These are phyloP conservation scores for Aureobasidium sp. DNA, from an alignment of 2,329 filamentous ascomycete species.

Conservation along the genomic window DNA sequence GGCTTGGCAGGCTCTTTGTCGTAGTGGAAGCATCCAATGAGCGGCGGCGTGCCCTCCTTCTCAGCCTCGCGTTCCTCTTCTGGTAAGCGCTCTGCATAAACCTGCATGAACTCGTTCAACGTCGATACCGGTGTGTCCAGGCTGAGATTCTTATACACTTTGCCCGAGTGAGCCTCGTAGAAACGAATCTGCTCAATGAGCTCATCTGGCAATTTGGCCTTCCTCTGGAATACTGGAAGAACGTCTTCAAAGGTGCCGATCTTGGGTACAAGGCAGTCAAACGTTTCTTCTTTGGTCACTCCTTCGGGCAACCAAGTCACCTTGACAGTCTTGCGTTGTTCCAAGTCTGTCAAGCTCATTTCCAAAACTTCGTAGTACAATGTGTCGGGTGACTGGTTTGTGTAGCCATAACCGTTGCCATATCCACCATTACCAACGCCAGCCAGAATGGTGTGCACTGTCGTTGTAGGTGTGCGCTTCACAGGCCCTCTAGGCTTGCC, in stretches of 20 bases:
- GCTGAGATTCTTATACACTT: conserved; percentile 70
- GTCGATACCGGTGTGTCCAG: conserved; percentile 65
- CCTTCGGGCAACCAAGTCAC: conserved; percentile 82
- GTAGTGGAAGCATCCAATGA: conserved; percentile 82
- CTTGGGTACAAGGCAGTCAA: conserved; percentile 81
- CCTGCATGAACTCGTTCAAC: conserved; percentile 74
- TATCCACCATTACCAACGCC: conserved; percentile 47
- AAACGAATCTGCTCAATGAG: conserved; percentile 64
- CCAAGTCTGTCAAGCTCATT: conserved; percentile 85
- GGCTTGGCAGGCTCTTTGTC: conserved; percentile 77
- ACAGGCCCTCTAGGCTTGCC: conserved; percentile 71
- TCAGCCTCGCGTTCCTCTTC: conserved; percentile 49
- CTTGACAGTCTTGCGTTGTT: conserved; percentile 83
- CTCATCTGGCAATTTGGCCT: conserved; percentile 70
- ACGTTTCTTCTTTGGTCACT: conserved; percentile 79
- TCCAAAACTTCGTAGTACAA: conserved; percentile 91
- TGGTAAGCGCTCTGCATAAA: conserved; percentile 75
- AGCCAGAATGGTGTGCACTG: conserved; percentile 68
- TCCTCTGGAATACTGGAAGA: conserved; percentile 66
- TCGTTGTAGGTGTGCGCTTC: conserved; percentile 62
- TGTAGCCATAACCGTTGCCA: conserved; percentile 57
- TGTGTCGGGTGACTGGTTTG: conserved; percentile 52
- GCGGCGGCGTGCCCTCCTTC: conserved; percentile 55
- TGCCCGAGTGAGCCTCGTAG: conserved; percentile 74
- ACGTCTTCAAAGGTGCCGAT: conserved; percentile 74